Conservation (phyloP, 2,329 filamentous ascomycete genomes). For the Xylaria sp. region DNA sequence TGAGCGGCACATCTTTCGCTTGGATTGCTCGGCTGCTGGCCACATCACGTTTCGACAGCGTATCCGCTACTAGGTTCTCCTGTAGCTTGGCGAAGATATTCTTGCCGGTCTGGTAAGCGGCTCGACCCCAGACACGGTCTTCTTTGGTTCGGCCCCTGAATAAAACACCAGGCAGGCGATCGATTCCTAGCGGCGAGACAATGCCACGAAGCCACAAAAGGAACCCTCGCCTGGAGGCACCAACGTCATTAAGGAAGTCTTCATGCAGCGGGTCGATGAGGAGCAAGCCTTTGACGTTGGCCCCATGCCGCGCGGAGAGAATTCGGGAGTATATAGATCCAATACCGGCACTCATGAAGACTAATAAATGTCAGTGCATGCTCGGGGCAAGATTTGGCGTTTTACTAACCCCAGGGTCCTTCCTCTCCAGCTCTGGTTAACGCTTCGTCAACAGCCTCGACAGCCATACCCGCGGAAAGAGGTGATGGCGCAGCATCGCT, state of each 20-base stretch:
- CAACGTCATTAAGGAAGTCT: conserved; percentile 74
- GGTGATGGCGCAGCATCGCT: conserved; percentile 92
- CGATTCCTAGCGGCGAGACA: conserved; percentile 84
- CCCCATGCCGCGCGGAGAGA: conserved; percentile 82
- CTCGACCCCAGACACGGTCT: conserved; percentile 84
- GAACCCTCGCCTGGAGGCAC: conserved; percentile 74
- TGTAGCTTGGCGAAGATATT: conserved; percentile 90
- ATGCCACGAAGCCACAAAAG: conserved; percentile 84
- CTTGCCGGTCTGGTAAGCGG: conserved; percentile 80
- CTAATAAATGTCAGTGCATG: conserved; percentile 35
- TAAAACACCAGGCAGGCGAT: conserved; percentile 78
- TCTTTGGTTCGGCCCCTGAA: conserved; percentile 80
- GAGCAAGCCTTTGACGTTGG: conserved; percentile 77
- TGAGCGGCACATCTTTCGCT: conserved; percentile 73
- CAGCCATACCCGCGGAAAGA: conserved; percentile 90
- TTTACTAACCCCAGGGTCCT: conserved; percentile 70
- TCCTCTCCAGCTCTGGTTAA: conserved; percentile 79
- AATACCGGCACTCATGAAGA: conserved; percentile 84
- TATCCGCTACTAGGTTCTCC: conserved; percentile 86
- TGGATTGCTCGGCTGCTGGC: conserved; percentile 80
- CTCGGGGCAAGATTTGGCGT: neutral
- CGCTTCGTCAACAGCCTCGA: conserved; percentile 86
- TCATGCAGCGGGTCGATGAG: conserved; percentile 91
- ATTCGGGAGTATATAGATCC: conserved; percentile 90
- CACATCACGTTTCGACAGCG: conserved; percentile 84